Base-by-base conservation (phyloP, 1,139 yeast genomes). In the Saccharomycopsis hybrid region DNA sequence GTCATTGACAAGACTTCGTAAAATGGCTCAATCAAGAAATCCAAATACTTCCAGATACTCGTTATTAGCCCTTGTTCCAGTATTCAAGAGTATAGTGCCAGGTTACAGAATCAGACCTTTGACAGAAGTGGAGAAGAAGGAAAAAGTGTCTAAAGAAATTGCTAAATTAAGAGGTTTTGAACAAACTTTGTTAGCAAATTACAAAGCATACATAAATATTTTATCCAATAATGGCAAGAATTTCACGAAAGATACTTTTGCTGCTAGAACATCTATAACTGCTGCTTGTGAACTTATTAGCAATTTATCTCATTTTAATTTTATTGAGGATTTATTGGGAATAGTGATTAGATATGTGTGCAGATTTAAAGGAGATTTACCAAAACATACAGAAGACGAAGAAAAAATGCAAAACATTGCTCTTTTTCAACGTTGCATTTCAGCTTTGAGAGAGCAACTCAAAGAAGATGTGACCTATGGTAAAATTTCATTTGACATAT, bases 41-140 rank as follows among this genome's bases (percentile, higher is more conserved):
- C 72, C 82, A 43, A 81, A 79, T 51, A 81, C 88, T 4, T 74
- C 85, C 51, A 89, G 85, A 65, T 73, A 88, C 53, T 78, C 96
- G 0, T 69, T 87, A 52, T 70, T 89, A 58, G 82, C 97, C 0
- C 73, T 90, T 54, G 82, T 89, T 2, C 89, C 95, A 1, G 86
- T 88, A 3, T 88, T 87, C 72, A 88, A 86, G 61, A 77, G 84
- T 51, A 76, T 92, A 49, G 82, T 95, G 2, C 98, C 98, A 1
- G 83, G 94, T 2, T 92, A 92, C 65, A 77, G 82, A 57, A 89
- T 92, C 54, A 75, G 96, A 62, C 84, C 95, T 1, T 70, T 92
- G 49, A 76, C 88, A 1, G 97, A 88, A 13, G 65, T 78, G 1
- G 98, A 92, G 64, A 80, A 80, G 65, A 78, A 80, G 56, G 95